Evolutionary conservation across 192 early-diverging fungal species (phyloP), one percentile per base, ranked within the genome.

Genomic region (Thamnidium elegans): DNA sequence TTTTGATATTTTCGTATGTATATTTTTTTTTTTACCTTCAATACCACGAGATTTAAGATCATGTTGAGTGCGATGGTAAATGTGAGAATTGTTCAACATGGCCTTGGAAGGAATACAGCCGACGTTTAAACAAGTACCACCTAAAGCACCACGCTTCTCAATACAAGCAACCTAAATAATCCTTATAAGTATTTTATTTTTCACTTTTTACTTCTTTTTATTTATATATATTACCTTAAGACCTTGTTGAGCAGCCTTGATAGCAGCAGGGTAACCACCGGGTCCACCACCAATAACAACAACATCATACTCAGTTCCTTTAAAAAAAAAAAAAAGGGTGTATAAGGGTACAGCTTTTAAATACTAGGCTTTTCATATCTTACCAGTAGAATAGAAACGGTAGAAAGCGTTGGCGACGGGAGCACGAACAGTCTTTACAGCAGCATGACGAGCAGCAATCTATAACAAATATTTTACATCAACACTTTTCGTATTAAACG

Each of bases 91-190:
- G 88, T 99, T 87, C 69, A 99, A 86, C 74, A 99, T 89, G 50
- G 97, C 93, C 84, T 99, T 99, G 62, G 97, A 99, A 46, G 97
- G 97, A 78, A 99, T 99, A 84, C 96, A 99, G 39, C 97, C 97
- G 52, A 98, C 95, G 75, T 99, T 99, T 73, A 99, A 82, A 78
- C 97, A 99, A 36, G 97, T 99, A 50, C 97, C 97, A 53, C 97
- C 97, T 15, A 99, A 85, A 26, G 92, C 65, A 23, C 95, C 95
- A 65, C 96, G 93, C 78, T 90, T 94, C 84, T 99, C 97, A 59
- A 99, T 85, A 74, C 94, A 96, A 20, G 94, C 97, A 26, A 92
- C 93, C 93, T 95, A 85, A 3, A 43, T 44, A 43, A 23, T n/a
- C 9, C 36, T 21, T 59, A 44, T 23, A 13, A 58, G 10, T 42